Percentiles rank a stretch among this genome's conserved stretches.
Evolutionary conservation across 148 eudicot species (phyloP).

Genomic region (Polygonum maritimum): DNA sequence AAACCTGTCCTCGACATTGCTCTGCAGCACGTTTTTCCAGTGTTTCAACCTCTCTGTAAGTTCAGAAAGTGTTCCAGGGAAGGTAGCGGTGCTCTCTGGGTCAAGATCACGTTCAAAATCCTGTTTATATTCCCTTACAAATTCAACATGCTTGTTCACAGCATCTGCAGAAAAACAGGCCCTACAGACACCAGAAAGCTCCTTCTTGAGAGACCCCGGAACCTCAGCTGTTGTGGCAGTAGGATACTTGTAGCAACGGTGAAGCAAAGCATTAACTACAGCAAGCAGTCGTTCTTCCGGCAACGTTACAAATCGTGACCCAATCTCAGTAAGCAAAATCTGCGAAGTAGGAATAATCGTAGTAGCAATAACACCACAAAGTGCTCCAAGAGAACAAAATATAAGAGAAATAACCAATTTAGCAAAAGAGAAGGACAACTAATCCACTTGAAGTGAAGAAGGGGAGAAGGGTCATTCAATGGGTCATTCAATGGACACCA

Average conservation of each 20-base stretch:
- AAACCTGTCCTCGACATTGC: slow-evolving; percentile 94
- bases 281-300: slow-evolving; percentile 97
- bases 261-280: slow-evolving; percentile 91
- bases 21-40: slow-evolving; percentile 96
- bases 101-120: slow-evolving; percentile 96
- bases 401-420: background rate
- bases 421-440: background rate
- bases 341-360: slow-evolving; percentile 18
- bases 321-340: slow-evolving; percentile 89
- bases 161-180: slow-evolving; percentile 99
- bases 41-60: slow-evolving; percentile 84
- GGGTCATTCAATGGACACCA: background rate
- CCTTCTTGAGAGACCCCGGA: slow-evolving; percentile 93
- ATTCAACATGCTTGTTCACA: slow-evolving; percentile 93
- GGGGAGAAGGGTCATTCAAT: background rate
- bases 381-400: background rate
- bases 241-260: slow-evolving; percentile 95
- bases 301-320: slow-evolving; percentile 93
- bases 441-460: background rate
- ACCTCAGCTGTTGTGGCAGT: slow-evolving; percentile 97
- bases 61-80: slow-evolving; percentile 83
- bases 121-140: slow-evolving; percentile 90
- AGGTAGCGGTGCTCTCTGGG: slow-evolving; percentile 80
- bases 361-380: background rate
- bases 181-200: slow-evolving; percentile 95